These are phyloP conservation scores for Lodderomyces jiufengensis DNA, from an alignment of 1,139 yeast genomes.

Conservation along the genomic window DNA sequence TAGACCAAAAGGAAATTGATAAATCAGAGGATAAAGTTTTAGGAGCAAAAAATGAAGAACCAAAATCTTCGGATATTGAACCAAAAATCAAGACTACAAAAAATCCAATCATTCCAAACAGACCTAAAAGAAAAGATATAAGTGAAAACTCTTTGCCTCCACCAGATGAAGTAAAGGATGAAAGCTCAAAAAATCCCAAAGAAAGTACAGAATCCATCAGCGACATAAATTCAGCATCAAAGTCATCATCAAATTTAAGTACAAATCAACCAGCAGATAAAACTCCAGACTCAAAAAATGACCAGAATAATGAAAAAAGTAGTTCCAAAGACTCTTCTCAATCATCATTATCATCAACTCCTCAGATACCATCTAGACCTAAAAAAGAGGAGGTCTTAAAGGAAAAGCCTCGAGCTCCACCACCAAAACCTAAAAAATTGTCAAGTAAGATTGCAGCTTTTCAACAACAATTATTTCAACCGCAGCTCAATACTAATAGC, in stretches of 20 bases:
- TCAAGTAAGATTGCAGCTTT: slow-evolving; percentile 78
- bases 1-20: no score
- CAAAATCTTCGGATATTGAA: background rate
- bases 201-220: no score
- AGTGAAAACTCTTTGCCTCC: background rate
- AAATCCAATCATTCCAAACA: slow-evolving; percentile 58
- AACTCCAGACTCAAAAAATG: no score
- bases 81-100: no score
- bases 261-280: no score
- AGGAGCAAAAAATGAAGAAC: no score
- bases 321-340: no score
- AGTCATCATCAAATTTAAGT: background rate
- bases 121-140: background rate
- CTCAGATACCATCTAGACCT: slow-evolving; percentile 13
- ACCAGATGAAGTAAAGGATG: background rate
- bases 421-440: slow-evolving; percentile 71
- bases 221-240: no score
- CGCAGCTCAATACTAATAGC: background rate
- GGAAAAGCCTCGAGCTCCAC: slow-evolving; percentile 38
- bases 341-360: background rate
- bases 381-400: slow-evolving; percentile 3
- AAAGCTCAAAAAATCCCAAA: no score
- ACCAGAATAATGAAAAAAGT: no score
- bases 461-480: slow-evolving; percentile 43
- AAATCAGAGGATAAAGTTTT: no score